phyloP scores from a whole-genome alignment of 371 early-diverging fungal species.

The Racocetra persica region DNA sequence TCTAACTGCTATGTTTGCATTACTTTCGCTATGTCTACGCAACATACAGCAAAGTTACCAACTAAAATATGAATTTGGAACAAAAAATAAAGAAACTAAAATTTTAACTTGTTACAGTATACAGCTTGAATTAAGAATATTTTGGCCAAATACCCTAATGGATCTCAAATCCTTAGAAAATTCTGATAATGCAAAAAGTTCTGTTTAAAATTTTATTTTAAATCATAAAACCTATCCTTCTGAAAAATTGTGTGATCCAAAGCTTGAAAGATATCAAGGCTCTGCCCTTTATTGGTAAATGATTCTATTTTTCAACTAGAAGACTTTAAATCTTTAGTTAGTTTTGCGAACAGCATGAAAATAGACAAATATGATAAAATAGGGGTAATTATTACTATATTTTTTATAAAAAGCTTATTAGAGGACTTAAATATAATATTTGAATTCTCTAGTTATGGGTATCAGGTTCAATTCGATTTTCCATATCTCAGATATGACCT shows the following conservation, averaged over 20 bases:
- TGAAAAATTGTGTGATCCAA: conserved; percentile 17
- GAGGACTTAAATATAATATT: no score
- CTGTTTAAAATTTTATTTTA: conserved; percentile 49
- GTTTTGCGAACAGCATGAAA: conserved; percentile 50
- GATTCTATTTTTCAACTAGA: conserved; percentile 48
- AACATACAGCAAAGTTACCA: no score
- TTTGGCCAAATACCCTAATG: conserved; percentile 53
- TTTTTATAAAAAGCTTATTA: background rate
- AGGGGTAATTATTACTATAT: conserved; percentile 2
- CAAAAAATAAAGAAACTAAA: no score
- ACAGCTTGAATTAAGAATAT: conserved; percentile 49
- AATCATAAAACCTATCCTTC: conserved; percentile 45
- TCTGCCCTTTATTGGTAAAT: conserved; percentile 52
- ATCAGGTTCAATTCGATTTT: conserved; percentile 52
- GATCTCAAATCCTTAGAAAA: conserved; percentile 52
- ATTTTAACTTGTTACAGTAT: no score
- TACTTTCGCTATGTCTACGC: no score
- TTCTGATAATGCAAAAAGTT: conserved; percentile 52
- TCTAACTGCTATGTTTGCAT: no score
- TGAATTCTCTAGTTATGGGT: conserved; percentile 2
- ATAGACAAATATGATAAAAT: conserved; percentile 35
- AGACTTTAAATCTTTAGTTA: conserved; percentile 47
- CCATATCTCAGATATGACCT: conserved; percentile 52
- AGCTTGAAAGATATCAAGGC: conserved; percentile 46
- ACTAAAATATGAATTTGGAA: no score